A percentile compares a stretch with the other conserved stretches of the same genome.
Evolutionary conservation across 768 basidiomycete species (phyloP).

Genomic region (Termitomyces sp.): DNA sequence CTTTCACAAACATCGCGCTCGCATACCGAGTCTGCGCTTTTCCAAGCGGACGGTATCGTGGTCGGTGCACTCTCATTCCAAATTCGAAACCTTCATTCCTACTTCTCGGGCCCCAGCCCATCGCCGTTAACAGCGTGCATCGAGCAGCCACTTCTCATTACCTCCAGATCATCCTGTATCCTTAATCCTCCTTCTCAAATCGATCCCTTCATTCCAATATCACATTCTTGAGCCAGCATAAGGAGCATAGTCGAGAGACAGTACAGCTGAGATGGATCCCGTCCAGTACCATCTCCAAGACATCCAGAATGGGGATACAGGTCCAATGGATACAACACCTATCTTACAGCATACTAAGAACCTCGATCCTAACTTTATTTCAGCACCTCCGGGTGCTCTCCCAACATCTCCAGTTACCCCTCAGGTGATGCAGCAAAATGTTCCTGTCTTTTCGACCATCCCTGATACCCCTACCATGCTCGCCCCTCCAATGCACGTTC

Average conservation of each 20-base stretch:
- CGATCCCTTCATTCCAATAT: conserved; percentile 19
- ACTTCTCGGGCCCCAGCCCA: conserved; percentile 2
- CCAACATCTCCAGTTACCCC: conserved; percentile 17
- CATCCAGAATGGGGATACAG: conserved; percentile 19
- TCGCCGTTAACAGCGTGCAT: conserved; percentile 11
- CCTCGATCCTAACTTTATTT: conserved; percentile 18
- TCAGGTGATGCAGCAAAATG: conserved; percentile 25
- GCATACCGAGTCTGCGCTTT: neutral
- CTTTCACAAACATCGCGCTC: neutral
- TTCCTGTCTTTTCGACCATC: conserved; percentile 28
- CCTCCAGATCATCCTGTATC: conserved; percentile 13
- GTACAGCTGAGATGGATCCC: conserved; percentile 15
- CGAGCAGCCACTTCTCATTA: conserved; percentile 6
- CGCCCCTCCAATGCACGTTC: conserved; percentile 29
- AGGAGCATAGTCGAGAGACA: conserved; percentile 3
- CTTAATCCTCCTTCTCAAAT: conserved; percentile 14
- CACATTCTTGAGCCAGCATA: conserved; percentile 9
- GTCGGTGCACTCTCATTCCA: conserved; percentile 1
- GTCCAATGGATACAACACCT: conserved; percentile 31
- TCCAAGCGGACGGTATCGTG: neutral
- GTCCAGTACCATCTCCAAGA: conserved; percentile 29
- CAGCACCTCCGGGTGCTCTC: conserved; percentile 11
- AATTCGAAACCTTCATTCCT: conserved; percentile 6
- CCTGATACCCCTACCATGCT: conserved; percentile 18
- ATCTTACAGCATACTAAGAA: conserved; percentile 22